These are phyloP conservation scores for Luvunga scandens DNA, from an alignment of 345 rosid species.

Conservation along the genomic window DNA sequence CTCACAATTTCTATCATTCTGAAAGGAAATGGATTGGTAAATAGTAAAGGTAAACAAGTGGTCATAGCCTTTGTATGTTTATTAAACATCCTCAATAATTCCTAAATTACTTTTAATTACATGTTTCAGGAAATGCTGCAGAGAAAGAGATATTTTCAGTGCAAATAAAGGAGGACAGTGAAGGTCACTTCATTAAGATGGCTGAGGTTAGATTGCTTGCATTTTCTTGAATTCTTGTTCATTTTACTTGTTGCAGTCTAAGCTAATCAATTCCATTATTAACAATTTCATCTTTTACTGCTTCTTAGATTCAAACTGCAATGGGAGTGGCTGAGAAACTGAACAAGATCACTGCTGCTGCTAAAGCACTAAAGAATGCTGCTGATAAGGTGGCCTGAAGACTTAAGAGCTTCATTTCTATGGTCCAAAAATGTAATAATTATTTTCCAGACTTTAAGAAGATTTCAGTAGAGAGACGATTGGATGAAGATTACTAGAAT, in stretches of 20 bases:
- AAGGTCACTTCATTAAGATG: slow-evolving; percentile 19
- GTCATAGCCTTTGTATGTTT: background rate
- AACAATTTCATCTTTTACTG: background rate
- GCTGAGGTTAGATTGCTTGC: slow-evolving; percentile 16
- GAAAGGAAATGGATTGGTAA: slow-evolving; percentile 23
- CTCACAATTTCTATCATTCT: slow-evolving; percentile 26
- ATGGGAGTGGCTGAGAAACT: slow-evolving; percentile 26
- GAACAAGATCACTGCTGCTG: slow-evolving; percentile 4
- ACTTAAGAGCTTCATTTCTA: background rate
- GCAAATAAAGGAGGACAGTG: slow-evolving; percentile 4
- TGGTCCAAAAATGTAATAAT: background rate
- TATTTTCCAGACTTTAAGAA: background rate
- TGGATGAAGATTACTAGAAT: background rate
- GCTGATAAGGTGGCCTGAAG: background rate
- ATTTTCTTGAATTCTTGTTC: background rate
- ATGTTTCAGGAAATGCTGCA: slow-evolving; percentile 5
- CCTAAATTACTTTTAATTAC: background rate
- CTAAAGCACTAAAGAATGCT: background rate
- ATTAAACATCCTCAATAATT: background rate
- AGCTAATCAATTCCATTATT: background rate
- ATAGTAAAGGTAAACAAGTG: slow-evolving; percentile 16
- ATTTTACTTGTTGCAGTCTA: background rate
- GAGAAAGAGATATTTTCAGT: slow-evolving; percentile 12
- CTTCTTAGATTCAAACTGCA: slow-evolving; percentile 21
- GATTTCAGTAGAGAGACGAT: background rate